These are phyloP conservation scores for Acanthamoeba sp. DNA, from an alignment of 208 protist genomes.

Conservation along the genomic window DNA sequence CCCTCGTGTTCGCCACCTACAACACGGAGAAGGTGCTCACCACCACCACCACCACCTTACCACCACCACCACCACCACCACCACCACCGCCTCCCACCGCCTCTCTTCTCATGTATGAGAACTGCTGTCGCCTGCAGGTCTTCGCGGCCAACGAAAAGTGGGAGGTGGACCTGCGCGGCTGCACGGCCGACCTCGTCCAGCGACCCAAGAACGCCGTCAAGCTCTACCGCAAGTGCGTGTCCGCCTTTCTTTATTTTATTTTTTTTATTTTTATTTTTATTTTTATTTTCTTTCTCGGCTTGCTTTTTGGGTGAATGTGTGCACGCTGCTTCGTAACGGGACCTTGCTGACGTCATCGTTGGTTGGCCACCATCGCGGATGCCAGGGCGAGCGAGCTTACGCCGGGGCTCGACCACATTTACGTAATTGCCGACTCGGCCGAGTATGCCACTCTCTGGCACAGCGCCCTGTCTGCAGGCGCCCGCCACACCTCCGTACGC, in stretches of 20 bases:
- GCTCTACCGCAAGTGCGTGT: neutral
- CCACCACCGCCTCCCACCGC: too few species aligned
- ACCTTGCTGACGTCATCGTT: too few species aligned
- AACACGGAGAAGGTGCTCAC: constrained; percentile 46
- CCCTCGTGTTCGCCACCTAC: neutral
- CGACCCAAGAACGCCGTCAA: constrained; percentile 1
- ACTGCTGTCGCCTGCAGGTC: neutral
- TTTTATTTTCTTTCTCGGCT: too few species aligned
- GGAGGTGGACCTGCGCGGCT: constrained; percentile 47
- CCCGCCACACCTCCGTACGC: neutral
- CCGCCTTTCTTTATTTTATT: too few species aligned
- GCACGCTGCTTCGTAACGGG: too few species aligned
- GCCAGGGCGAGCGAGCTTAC: constrained; percentile 27
- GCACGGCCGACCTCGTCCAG: constrained; percentile 20
- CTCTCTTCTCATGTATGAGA: too few species aligned
- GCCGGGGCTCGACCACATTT: constrained; percentile 5
- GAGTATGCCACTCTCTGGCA: constrained; percentile 12
- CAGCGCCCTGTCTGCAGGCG: neutral
- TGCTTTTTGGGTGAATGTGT: too few species aligned
- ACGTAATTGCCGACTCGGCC: neutral
- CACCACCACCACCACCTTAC: too few species aligned
- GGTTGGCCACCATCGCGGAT: neutral
- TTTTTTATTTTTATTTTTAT: too few species aligned
- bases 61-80: too few species aligned
- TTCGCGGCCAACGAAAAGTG: constrained; percentile 41